Percentiles rank a stretch among this genome's conserved stretches.
These are phyloP conservation scores for Discostella pseudostelligera DNA, from an alignment of 108 stramenopile genomes.

Conservation along the genomic window DNA sequence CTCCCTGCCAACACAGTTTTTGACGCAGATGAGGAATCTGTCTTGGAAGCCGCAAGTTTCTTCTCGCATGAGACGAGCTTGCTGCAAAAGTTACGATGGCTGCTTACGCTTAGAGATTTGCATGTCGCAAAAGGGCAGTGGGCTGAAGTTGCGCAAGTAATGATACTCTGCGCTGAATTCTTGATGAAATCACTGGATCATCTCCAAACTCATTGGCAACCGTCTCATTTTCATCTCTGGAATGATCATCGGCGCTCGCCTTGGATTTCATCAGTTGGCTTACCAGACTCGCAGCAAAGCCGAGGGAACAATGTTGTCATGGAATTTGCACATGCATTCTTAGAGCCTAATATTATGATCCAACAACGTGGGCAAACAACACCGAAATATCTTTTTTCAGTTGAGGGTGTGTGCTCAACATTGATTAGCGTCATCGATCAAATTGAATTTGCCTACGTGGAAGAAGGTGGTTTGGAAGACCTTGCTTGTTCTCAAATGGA, in stretches of 20 bases:
- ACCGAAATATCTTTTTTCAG: constrained; percentile 30
- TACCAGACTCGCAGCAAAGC: constrained; percentile 46
- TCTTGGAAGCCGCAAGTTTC: constrained; percentile 81
- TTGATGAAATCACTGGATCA: constrained; percentile 71
- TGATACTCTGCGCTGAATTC: constrained; percentile 69
- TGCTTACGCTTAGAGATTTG: constrained; percentile 63
- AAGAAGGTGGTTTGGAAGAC: constrained; percentile 69
- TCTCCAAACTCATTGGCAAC: constrained; percentile 68
- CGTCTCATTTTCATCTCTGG: constrained; percentile 73
- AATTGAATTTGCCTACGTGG: constrained; percentile 48
- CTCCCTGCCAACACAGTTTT: constrained; percentile 40
- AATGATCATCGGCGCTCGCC: constrained; percentile 58
- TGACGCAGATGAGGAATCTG: constrained; percentile 90
- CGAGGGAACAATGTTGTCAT: constrained; percentile 67
- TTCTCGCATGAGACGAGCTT: constrained; percentile 71
- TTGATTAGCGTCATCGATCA: constrained; percentile 57
- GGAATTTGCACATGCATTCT: constrained; percentile 70
- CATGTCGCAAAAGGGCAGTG: constrained; percentile 80
- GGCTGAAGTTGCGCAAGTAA: constrained; percentile 81
- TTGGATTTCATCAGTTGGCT: constrained; percentile 72
- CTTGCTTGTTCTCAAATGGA: constrained; percentile 68
- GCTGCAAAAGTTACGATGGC: constrained; percentile 75
- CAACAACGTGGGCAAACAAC: not conserved
- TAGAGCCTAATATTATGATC: constrained; percentile 50
- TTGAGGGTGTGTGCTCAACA: constrained; percentile 52